Base-by-base conservation (phyloP, 2,329 filamentous ascomycete species). In the Tolypocladium tropicale region DNA sequence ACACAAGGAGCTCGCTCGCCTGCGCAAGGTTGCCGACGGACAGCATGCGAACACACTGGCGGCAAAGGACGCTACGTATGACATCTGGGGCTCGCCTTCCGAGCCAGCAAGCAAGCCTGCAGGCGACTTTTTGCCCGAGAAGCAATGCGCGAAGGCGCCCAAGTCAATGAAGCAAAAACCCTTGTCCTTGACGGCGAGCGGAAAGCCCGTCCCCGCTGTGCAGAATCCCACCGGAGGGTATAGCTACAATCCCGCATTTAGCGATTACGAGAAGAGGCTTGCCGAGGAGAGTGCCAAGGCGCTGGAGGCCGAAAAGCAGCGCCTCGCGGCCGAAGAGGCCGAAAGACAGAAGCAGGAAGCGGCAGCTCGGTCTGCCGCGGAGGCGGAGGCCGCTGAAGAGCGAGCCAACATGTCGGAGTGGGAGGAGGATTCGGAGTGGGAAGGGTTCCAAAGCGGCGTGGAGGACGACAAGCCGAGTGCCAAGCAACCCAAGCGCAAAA, bases 351-450 rank as follows among this genome's bases (percentile, higher is more conserved):
- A 80, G 64, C 74, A 82, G 62, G 89, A 90, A 64, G 82, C 88
- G 21, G 81, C 85, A 0, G 83, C 82, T 14, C 76, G 76, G 46
- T 92, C 87, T 11, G 85, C 86, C 21, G 89, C 87, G 2, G 82
- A 88, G 62, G 85, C 88, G 2, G 87, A 91, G 53, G 88, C 89
- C 18, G 86, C 85, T 0, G 85, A 89, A 65, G 80, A 82, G 59
- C 82, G 80, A 52, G 81, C 80, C 3, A 79, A 85, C 53, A 66
- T 87, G 57, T 85, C 82, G 0, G 83, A 84, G 69, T 93, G 83
- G 77, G 90, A 95, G 58, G 89, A 93, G 64, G 92, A 96, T 67
- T 94, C 89, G 51, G 91, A 89, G 16, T 96, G 91, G 90, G 93
- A 92, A 70, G 89, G 89, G 0, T 84, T 90, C 61, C 86, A 96